These are phyloP conservation scores for Plasmodium fragile DNA, from an alignment of 169 alveolate species.

Conservation along the genomic window DNA sequence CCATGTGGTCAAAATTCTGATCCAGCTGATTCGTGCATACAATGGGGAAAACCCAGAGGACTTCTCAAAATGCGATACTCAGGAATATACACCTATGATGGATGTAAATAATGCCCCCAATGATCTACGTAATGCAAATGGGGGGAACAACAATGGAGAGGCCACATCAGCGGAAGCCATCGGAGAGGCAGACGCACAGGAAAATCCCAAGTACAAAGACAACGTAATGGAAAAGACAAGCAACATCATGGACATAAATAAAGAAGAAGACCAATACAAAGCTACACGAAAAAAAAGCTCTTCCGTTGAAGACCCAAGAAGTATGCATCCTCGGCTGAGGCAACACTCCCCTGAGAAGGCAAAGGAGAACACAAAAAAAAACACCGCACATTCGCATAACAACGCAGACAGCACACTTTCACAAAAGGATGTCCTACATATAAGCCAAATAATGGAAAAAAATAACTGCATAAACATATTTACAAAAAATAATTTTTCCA, in stretches of 20 bases:
- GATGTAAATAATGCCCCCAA: not conserved
- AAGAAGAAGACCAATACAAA: not conserved
- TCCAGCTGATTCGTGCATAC: slow-evolving; percentile 31
- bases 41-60: not conserved
- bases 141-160: not conserved
- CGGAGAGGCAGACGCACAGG: not conserved
- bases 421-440: slow-evolving; percentile 35
- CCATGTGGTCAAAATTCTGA: slow-evolving; percentile 25
- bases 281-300: not conserved
- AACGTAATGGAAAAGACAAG: not conserved
- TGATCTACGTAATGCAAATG: not conserved
- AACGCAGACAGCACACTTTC: not conserved
- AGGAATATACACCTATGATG: not conserved
- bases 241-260: not conserved
- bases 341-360: slow-evolving; percentile 5
- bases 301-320: not conserved
- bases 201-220: not conserved
- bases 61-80: not conserved
- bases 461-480: slow-evolving; percentile 56
- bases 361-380: not conserved
- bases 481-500: slow-evolving; percentile 52
- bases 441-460: slow-evolving; percentile 61
- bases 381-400: not conserved
- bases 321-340: not conserved
- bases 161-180: not conserved